Conservation (phyloP, 345 rosid species). For the Citropsis articulata region DNA sequence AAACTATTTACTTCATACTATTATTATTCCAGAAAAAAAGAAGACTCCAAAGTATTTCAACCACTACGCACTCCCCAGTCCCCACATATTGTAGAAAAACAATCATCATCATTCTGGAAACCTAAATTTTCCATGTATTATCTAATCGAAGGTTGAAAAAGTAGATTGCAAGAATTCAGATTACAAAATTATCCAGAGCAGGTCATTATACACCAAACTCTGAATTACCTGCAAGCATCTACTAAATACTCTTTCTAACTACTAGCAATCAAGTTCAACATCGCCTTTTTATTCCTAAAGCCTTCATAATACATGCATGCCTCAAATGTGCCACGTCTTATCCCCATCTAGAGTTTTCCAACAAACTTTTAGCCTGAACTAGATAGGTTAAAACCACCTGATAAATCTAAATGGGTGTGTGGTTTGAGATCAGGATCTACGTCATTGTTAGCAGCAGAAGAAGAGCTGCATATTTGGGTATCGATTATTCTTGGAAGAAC, state of each 20-base stretch:
- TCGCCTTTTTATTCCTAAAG: conserved; percentile 9
- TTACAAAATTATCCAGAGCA: conserved; percentile 12
- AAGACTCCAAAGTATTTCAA: no score
- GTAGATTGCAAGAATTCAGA: background rate
- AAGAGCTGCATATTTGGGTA: conserved; percentile 17
- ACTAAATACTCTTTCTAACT: background rate
- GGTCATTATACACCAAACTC: background rate
- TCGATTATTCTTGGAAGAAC: conserved; percentile 20
- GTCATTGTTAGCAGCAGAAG: conserved; percentile 17
- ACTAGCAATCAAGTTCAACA: background rate
- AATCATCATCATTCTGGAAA: background rate
- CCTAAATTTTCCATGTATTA: background rate
- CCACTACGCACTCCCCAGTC: background rate
- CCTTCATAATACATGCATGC: background rate
- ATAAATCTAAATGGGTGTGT: conserved; percentile 24
- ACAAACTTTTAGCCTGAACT: conserved; percentile 1
- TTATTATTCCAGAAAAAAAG: background rate
- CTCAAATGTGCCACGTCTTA: background rate
- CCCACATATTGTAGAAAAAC: background rate
- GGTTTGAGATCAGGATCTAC: conserved; percentile 23
- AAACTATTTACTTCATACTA: no score
- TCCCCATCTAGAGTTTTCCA: background rate
- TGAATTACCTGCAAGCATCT: background rate
- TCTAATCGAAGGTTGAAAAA: background rate
- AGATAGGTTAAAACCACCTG: background rate